Percentiles rank a stretch among this genome's conserved stretches.
Conservation (phyloP, 345 rosid species). For the Bruguiera sexangula region DNA sequence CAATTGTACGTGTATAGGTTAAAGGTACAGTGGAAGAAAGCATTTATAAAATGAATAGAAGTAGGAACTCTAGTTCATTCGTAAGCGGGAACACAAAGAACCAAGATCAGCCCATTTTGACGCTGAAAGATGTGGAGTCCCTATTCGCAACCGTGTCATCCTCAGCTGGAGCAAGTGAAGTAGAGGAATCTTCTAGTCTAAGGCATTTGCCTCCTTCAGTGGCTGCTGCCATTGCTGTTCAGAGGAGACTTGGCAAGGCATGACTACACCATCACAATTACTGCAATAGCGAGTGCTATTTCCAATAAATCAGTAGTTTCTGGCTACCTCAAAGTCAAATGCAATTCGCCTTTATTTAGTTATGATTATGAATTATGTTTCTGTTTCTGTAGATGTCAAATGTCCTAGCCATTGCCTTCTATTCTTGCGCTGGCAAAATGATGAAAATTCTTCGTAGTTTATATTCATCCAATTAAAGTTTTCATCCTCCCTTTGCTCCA, state of each 20-base stretch:
- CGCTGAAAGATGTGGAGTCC: conserved; percentile 74
- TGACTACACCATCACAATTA: conserved; percentile 8
- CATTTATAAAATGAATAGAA: conserved; percentile 80
- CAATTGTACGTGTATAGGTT: conserved; percentile 39
- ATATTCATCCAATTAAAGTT: too few relatives aligned
- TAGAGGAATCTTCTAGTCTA: conserved; percentile 34
- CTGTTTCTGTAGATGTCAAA: too few relatives aligned
- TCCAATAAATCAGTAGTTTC: too few relatives aligned
- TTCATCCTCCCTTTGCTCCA: too few relatives aligned
- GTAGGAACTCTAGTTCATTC: conserved; percentile 54
- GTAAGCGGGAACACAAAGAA: conserved; percentile 82
- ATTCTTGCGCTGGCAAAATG: too few relatives aligned
- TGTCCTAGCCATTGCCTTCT: too few relatives aligned
- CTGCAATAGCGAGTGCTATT: too few relatives aligned
- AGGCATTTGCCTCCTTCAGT: conserved; percentile 68
- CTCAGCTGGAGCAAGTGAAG: conserved; percentile 32
- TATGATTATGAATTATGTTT: too few relatives aligned
- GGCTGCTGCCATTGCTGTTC: conserved; percentile 91
- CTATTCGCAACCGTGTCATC: conserved; percentile 48
- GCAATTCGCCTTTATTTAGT: too few relatives aligned
- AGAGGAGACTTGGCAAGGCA: conserved; percentile 54
- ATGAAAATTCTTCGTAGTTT: too few relatives aligned
- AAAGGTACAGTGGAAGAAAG: conserved; percentile 88
- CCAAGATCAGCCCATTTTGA: conserved; percentile 77
- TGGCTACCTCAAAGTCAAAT: background rate